phyloP scores from a whole-genome alignment of 495 filamentous ascomycete genomes.

The Penicillium alfredii region DNA sequence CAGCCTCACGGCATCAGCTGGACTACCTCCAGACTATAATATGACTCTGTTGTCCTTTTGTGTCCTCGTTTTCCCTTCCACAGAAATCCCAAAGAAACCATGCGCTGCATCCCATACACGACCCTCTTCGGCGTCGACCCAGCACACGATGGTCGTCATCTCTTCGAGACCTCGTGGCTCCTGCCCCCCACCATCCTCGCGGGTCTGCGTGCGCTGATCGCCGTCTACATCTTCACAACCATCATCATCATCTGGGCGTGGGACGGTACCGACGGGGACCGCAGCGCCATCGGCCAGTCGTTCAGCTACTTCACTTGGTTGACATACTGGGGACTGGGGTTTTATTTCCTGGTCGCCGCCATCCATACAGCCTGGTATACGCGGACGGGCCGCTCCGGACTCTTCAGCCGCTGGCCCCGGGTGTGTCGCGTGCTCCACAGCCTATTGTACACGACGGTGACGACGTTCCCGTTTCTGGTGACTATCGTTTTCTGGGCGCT shows the following conservation, averaged over 20 bases:
- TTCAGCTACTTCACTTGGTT: slow-evolving; percentile 80
- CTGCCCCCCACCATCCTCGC: slow-evolving; percentile 59
- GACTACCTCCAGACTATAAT: no score
- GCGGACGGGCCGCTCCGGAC: slow-evolving; percentile 44
- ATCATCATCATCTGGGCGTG: slow-evolving; percentile 64
- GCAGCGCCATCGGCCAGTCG: slow-evolving; percentile 35
- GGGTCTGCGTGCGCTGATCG: slow-evolving; percentile 51
- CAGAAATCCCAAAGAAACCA: slow-evolving; percentile 5
- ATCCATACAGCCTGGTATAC: slow-evolving; percentile 64
- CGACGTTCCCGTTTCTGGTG: slow-evolving; percentile 62
- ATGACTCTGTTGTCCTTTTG: no score
- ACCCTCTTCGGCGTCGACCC: slow-evolving; percentile 26
- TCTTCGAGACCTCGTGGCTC: slow-evolving; percentile 72
- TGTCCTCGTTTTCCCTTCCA: no score
- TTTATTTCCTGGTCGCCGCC: slow-evolving; percentile 63
- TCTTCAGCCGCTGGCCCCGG: slow-evolving; percentile 56
- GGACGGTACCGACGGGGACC: slow-evolving; percentile 40
- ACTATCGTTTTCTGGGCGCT: slow-evolving; percentile 52
- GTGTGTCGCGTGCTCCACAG: slow-evolving; percentile 59
- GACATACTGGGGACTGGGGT: slow-evolving; percentile 73
- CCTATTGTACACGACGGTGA: slow-evolving; percentile 59
- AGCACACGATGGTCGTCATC: slow-evolving; percentile 52
- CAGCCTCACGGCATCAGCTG: no score
- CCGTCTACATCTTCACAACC: slow-evolving; percentile 65
- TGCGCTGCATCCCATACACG: slow-evolving; percentile 16